These are phyloP conservation scores for Fusarium dlaminii DNA, from an alignment of 2,329 filamentous ascomycete genomes.

Conservation along the genomic window DNA sequence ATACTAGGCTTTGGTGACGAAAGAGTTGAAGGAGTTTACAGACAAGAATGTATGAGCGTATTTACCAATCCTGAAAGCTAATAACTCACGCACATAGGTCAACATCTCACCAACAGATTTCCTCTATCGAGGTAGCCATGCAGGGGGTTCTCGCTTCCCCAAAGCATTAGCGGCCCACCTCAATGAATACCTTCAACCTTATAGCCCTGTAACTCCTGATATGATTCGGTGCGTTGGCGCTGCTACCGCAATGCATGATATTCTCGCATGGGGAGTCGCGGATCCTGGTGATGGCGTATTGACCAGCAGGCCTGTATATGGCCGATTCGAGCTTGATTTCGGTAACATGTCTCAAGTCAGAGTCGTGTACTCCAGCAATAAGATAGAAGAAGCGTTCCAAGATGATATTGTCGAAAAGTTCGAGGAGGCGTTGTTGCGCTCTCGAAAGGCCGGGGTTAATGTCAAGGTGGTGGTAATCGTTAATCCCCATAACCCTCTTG, in stretches of 20 bases:
- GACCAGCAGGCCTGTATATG: slow-evolving; percentile 55
- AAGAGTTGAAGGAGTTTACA: slow-evolving; percentile 44
- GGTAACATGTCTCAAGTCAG: slow-evolving; percentile 52
- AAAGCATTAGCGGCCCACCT: slow-evolving; percentile 49
- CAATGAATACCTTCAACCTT: slow-evolving; percentile 50
- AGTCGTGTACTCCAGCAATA: slow-evolving; percentile 57
- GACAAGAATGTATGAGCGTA: slow-evolving; percentile 43
- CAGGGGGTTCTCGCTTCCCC: slow-evolving; percentile 49
- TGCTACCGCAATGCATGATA: slow-evolving; percentile 52
- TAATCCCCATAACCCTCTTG: slow-evolving; percentile 64
- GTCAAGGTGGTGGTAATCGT: slow-evolving; percentile 61
- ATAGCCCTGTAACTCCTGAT: slow-evolving; percentile 40
- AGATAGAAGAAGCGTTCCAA: slow-evolving; percentile 56
- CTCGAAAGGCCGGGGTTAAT: slow-evolving; percentile 48
- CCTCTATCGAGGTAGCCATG: slow-evolving; percentile 49
- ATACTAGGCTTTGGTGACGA: slow-evolving; percentile 52
- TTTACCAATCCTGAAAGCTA: neutral
- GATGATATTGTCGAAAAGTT: slow-evolving; percentile 56
- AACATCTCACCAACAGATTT: slow-evolving; percentile 49
- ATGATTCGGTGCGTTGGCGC: slow-evolving; percentile 49
- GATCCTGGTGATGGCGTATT: slow-evolving; percentile 53
- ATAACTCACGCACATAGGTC: slow-evolving; percentile 20
- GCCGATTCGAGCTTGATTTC: slow-evolving; percentile 61
- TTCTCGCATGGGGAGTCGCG: slow-evolving; percentile 52
- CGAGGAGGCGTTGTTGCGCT: slow-evolving; percentile 52